phyloP scores from a whole-genome alignment of 2,329 filamentous ascomycete genomes.

The Colletotrichum horii region DNA sequence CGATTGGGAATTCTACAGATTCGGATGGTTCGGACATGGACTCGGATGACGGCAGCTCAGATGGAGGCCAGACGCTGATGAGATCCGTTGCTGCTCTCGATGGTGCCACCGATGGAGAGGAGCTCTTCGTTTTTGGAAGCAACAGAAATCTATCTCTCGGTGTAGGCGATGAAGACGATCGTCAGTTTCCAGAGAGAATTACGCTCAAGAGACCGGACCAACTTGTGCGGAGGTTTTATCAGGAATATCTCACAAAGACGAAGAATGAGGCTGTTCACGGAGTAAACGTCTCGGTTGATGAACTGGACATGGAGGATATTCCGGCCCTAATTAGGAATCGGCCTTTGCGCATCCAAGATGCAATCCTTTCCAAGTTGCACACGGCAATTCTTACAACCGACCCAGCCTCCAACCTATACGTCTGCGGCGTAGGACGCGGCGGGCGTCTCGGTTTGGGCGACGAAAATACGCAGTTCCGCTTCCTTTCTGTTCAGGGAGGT shows the following conservation, averaged over 20 bases:
- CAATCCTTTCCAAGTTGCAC: conserved; percentile 89
- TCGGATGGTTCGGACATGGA: conserved; percentile 53
- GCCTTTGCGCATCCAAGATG: conserved; percentile 78
- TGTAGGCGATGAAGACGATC: conserved; percentile 93
- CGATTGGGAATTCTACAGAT: conserved; percentile 51
- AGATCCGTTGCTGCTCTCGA: conserved; percentile 23
- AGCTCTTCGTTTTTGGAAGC: conserved; percentile 92
- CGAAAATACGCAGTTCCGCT: conserved; percentile 87
- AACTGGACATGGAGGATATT: conserved; percentile 54
- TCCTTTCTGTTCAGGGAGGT: conserved; percentile 80
- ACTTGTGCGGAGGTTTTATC: conserved; percentile 75
- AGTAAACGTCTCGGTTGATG: conserved; percentile 3
- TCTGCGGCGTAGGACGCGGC: conserved; percentile 90
- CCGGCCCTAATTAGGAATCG: conserved; percentile 75
- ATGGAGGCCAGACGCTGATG: conserved; percentile 13
- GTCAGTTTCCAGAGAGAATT: conserved; percentile 90
- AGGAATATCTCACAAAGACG: conserved; percentile 64
- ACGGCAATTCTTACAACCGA: conserved; percentile 89
- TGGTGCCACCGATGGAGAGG: conserved; percentile 64
- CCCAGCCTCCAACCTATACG: conserved; percentile 86
- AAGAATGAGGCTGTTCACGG: conserved; percentile 14
- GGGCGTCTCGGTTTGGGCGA: conserved; percentile 89
- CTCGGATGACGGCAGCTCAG: conserved; percentile 56
- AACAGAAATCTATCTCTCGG: conserved; percentile 95
- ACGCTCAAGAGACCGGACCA: conserved; percentile 77